Percentiles rank a stretch among this genome's conserved stretches.
Conservation (phyloP, 2,329 filamentous ascomycete species). For the Pseudocercospora crystallina region DNA sequence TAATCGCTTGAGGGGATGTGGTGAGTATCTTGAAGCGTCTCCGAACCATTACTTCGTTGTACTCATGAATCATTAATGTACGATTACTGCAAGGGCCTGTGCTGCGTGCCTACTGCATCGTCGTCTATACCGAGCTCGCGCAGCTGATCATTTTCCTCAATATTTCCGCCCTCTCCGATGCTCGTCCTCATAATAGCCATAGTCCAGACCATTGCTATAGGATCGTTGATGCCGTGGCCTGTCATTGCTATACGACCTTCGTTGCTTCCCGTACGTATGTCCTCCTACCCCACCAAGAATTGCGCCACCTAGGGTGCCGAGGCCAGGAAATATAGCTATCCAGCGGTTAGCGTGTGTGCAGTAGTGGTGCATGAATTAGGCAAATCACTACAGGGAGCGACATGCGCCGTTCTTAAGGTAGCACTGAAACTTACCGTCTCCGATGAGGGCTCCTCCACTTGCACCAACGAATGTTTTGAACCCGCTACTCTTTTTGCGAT, state of each 20-base stretch:
- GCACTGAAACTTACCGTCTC: conserved; percentile 43
- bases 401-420: too few relatives aligned
- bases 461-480: conserved; percentile 46
- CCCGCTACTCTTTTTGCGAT: conserved; percentile 25
- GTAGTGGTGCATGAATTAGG: too few relatives aligned
- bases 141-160: conserved; percentile 1
- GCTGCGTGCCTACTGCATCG: too few relatives aligned
- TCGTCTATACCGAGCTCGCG: too few relatives aligned
- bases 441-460: conserved; percentile 45
- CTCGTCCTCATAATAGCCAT: conserved; percentile 21
- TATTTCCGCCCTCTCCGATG: conserved; percentile 23
- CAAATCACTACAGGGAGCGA: too few relatives aligned
- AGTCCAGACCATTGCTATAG: conserved; percentile 20
- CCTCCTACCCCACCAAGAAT: conserved; percentile 45
- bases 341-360: too few relatives aligned
- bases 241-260: conserved; percentile 23
- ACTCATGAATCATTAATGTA: too few relatives aligned
- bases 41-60: too few relatives aligned
- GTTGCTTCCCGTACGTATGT: conserved; percentile 40
- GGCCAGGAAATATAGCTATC: conserved; percentile 27
- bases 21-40: too few relatives aligned
- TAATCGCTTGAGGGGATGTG: too few relatives aligned
- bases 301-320: conserved; percentile 41
- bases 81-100: too few relatives aligned
- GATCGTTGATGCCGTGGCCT: conserved; percentile 13